These are phyloP conservation scores for Fusarium brachygibbosum DNA, from an alignment of 2,329 filamentous ascomycete genomes.

Conservation along the genomic window DNA sequence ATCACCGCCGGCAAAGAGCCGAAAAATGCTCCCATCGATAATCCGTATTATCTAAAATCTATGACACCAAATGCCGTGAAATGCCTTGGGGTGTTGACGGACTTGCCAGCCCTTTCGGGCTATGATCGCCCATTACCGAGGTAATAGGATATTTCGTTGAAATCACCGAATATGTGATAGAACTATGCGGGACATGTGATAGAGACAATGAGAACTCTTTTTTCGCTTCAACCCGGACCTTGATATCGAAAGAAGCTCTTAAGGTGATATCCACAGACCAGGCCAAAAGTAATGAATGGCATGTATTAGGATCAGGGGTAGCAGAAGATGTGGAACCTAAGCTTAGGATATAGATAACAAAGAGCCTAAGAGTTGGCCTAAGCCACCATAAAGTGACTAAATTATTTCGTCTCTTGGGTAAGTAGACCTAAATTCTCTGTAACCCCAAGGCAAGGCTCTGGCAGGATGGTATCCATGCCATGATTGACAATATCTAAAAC, in stretches of 20 bases:
- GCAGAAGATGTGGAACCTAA: no score
- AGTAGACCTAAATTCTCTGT: no score
- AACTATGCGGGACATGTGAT: neutral
- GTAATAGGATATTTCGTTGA: neutral
- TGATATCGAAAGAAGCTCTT: fast-evolving
- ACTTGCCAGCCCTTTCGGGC: neutral
- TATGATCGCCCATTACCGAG: neutral
- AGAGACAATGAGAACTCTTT: neutral
- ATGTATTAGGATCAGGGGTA: no score
- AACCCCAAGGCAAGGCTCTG: no score
- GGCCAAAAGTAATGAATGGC: neutral
- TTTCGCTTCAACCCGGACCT: neutral
- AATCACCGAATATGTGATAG: no score
- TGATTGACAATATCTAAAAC: no score
- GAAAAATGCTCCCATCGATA: neutral
- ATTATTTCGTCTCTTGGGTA: no score
- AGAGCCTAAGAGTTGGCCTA: no score
- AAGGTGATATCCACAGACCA: neutral
- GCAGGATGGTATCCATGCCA: no score
- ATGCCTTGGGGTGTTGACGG: neutral
- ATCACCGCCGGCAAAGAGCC: conserved; percentile 10
- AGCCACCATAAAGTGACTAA: no score
- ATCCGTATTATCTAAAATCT: neutral
- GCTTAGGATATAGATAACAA: no score
- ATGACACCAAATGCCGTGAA: neutral